A percentile compares a stretch with the other conserved stretches of the same genome.
Conservation (phyloP, 257 asterid species). For the Nicotiana obtusifolia region DNA sequence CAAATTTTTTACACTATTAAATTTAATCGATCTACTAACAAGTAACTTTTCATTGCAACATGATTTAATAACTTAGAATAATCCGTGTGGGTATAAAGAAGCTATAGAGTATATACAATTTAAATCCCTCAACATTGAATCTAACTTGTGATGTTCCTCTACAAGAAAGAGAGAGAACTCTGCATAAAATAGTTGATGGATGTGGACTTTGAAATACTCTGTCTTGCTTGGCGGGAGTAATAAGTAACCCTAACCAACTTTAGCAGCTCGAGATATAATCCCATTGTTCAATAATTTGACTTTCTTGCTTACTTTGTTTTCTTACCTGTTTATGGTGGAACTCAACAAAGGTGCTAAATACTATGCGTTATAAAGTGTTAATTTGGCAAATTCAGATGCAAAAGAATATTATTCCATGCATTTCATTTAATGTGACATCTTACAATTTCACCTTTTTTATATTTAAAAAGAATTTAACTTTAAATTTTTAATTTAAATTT, state of each 20-base stretch:
- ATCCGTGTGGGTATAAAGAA: too few relatives aligned
- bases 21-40: too few relatives aligned
- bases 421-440: too few relatives aligned
- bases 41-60: too few relatives aligned
- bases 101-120: too few relatives aligned
- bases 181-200: neutral
- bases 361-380: neutral
- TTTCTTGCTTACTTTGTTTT: slow-evolving; percentile 9
- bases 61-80: too few relatives aligned
- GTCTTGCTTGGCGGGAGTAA: slow-evolving; percentile 21
- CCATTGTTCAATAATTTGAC: slow-evolving; percentile 19
- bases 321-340: neutral
- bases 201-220: neutral
- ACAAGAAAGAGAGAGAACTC: neutral
- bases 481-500: too few relatives aligned
- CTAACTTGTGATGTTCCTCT: neutral
- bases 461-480: too few relatives aligned
- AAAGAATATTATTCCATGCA: too few relatives aligned
- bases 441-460: too few relatives aligned
- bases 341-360: neutral
- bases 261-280: slow-evolving; percentile 23
- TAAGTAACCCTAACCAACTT: slow-evolving; percentile 14
- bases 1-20: too few relatives aligned
- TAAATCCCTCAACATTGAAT: too few relatives aligned
- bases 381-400: neutral